Base-by-base conservation (phyloP, 2,329 filamentous ascomycete genomes). In the Davidsoniella australis region DNA sequence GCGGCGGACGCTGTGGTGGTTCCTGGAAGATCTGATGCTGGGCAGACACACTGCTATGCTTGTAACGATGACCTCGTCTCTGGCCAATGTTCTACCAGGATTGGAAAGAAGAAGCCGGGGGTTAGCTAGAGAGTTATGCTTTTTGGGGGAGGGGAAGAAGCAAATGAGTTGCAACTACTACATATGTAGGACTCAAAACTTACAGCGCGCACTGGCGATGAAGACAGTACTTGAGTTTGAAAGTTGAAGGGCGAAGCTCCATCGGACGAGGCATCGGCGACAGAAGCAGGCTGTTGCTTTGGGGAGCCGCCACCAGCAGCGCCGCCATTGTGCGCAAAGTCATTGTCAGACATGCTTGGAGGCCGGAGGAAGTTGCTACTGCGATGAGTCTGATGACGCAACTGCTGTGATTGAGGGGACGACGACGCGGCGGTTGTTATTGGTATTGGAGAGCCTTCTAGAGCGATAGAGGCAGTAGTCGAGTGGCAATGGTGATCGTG, bases 1-100 rank as follows among this genome's bases (percentile, higher is more conserved):
- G 76, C 3, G 91, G 89, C 1, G 88, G 82, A 48, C 88, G 76
- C 4, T 78, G 82, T 0, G 87, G 80, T 5, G 91, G 91, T 62
- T 95, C 87, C 57, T 93, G 85, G 64, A 96, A 94, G 64, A 96
- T 93, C 64, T 95, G 88, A 62, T 96, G 88, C 58, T 80, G 77
- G 6, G 77, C 68, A 17, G 85, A 94, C 51, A 98, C 82, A 62
- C 85, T 94, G 62, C 85, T 93, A 68, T 96, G 89, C 62, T 95
- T 94, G 72, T 98, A 98, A 63, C 91, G 87, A 68, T 98, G 91
- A 54, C 91, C 91, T 54, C 89, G 82, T 56, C 91, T 79, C 64
- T 94, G 85, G 55, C 88, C 88, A 55, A 95, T 78, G 57, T 86
- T 89, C 81, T 93, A 63, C 29, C 29, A 33, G 12, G 20, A 9